Conservation (phyloP, 1,139 yeast genomes). For the Ashbya aceris region DNA sequence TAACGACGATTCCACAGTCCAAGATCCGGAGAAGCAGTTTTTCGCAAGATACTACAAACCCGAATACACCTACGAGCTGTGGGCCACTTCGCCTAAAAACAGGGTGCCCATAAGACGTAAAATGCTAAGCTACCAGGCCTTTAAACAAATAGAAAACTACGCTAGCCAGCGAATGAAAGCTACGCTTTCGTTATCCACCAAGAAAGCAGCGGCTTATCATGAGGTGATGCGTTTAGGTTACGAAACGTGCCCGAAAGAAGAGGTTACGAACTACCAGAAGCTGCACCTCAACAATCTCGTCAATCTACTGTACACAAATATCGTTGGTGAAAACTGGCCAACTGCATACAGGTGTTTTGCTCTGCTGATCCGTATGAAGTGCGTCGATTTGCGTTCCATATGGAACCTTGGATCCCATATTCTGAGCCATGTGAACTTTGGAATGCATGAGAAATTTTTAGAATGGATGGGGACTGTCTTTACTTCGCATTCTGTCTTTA, state of each 20-base stretch:
- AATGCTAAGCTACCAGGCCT: constrained; percentile 14
- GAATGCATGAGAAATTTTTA: constrained; percentile 21
- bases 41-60: constrained; percentile 21
- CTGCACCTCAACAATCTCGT: constrained; percentile 26
- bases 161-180: constrained; percentile 12
- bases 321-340: constrained; percentile 44
- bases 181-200: constrained; percentile 17
- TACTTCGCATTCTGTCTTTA: constrained; percentile 18
- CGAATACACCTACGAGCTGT: constrained; percentile 25
- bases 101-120: constrained; percentile 14
- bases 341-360: constrained; percentile 46
- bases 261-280: constrained; percentile 12
- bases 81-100: constrained; percentile 17
- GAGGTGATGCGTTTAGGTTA: constrained; percentile 21
- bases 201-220: constrained; percentile 14
- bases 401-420: constrained; percentile 55
- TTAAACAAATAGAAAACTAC: constrained; percentile 13
- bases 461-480: constrained; percentile 27
- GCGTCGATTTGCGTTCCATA: constrained; percentile 42
- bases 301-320: constrained; percentile 30
- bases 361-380: constrained; percentile 38
- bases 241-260: constrained; percentile 10
- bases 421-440: constrained; percentile 17
- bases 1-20: constrained; percentile 9
- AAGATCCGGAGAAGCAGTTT: constrained; percentile 20